A percentile compares a stretch with the other conserved stretches of the same genome.
phyloP scores from a whole-genome alignment of 306 rosid genomes.

The Aeschynomene evenia region DNA sequence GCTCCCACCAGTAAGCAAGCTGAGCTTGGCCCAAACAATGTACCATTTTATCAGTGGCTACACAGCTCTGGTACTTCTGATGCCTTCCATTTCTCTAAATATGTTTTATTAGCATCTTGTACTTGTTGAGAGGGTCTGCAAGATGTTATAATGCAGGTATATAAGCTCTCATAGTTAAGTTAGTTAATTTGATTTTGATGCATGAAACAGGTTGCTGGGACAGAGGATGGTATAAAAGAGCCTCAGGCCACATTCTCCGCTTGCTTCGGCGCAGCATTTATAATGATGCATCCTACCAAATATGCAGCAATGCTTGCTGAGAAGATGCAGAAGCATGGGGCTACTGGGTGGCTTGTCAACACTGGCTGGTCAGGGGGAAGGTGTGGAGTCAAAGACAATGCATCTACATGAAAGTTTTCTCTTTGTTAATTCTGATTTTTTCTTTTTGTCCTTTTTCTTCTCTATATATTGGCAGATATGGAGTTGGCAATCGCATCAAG shows the following conservation, averaged over 20 bases:
- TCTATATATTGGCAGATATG: slow-evolving; percentile 48
- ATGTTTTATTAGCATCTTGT: neutral
- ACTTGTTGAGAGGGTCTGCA: neutral
- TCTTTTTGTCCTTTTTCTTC: neutral
- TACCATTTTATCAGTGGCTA: slow-evolving; percentile 90
- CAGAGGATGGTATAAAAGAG: slow-evolving; percentile 81
- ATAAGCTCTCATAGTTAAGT: neutral
- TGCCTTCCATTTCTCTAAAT: neutral
- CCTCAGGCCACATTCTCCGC: slow-evolving; percentile 88
- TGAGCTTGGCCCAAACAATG: slow-evolving; percentile 86
- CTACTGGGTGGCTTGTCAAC: slow-evolving; percentile 89
- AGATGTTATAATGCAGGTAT: neutral
- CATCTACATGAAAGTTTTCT: neutral
- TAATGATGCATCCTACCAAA: slow-evolving; percentile 85
- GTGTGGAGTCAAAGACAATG: slow-evolving; percentile 27
- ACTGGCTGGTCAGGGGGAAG: slow-evolving; percentile 91
- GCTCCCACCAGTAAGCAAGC: slow-evolving; percentile 84
- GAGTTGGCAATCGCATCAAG: slow-evolving; percentile 67
- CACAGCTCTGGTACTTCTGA: slow-evolving; percentile 67
- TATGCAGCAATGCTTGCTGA: slow-evolving; percentile 83
- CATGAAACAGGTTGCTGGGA: slow-evolving; percentile 68
- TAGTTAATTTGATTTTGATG: too few species aligned
- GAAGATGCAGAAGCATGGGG: slow-evolving; percentile 79
- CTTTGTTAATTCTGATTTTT: slow-evolving; percentile 11
- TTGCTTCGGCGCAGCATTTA: slow-evolving; percentile 83